A percentile compares a stretch with the other conserved stretches of the same genome.
Conservation (phyloP, 2,329 filamentous ascomycete genomes). For the Fusarium equiseti region DNA sequence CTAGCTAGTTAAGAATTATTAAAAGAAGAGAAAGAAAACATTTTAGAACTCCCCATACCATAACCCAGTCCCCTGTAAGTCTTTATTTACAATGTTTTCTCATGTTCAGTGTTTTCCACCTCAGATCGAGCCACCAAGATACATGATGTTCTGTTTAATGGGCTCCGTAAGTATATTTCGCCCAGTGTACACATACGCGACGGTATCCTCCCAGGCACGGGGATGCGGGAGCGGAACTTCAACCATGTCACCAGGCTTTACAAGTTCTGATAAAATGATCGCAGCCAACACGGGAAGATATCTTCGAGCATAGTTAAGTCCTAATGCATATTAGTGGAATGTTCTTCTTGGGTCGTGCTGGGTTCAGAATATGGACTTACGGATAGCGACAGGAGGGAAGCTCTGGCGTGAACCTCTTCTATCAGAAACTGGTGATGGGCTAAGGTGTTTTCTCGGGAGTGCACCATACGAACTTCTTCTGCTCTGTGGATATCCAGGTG, state of each 20-base stretch:
- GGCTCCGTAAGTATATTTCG: conserved; percentile 58
- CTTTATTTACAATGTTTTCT: neutral
- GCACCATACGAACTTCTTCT: conserved; percentile 36
- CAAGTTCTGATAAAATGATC: conserved; percentile 66
- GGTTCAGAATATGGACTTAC: conserved; percentile 30
- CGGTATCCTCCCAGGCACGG: conserved; percentile 66
- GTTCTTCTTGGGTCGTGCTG: neutral
- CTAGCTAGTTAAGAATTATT: conserved; percentile 7
- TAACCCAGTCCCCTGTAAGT: neutral
- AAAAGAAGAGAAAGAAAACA: neutral
- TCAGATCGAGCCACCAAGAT: conserved; percentile 65
- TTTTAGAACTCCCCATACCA: neutral
- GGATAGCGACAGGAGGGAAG: conserved; percentile 37
- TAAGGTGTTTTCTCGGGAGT: neutral
- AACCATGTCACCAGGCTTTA: conserved; percentile 64
- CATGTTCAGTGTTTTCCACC: neutral
- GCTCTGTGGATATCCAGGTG: conserved; percentile 8
- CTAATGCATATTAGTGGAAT: conserved; percentile 37
- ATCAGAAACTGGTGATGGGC: conserved; percentile 1
- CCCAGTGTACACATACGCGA: conserved; percentile 68
- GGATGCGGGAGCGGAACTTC: conserved; percentile 70
- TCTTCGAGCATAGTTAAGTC: conserved; percentile 49
- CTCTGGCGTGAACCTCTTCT: conserved; percentile 29
- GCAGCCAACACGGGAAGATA: conserved; percentile 66
- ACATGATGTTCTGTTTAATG: conserved; percentile 65